Evolutionary conservation across 225 moss, liverwort and hornwort species (phyloP).

Genomic region (Bryoerythrophyllum caledonicum): DNA sequence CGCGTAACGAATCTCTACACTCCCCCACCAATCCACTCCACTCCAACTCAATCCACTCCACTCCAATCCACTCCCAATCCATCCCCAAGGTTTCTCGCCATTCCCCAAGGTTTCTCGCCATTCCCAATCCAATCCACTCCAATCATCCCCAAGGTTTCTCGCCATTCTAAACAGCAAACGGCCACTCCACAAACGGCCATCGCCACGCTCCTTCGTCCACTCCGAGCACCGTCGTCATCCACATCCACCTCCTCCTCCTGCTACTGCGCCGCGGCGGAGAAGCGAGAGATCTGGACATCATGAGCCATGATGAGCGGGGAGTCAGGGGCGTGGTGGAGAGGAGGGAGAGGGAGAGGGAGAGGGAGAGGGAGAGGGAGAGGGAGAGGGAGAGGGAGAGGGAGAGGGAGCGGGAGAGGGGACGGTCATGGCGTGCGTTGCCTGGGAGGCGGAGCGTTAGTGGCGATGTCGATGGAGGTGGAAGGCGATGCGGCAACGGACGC

Average conservation of each 20-base stretch:
- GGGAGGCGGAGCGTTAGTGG: not conserved
- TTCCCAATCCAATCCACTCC: not conserved
- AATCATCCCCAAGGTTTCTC: conserved; percentile 22
- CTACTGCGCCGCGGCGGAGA: no score
- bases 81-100: no score
- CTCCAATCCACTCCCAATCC: no score
- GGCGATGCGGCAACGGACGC: conserved; percentile 19
- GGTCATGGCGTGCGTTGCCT: not conserved
- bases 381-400: not conserved
- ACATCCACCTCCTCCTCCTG: no score
- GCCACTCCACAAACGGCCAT: no score
- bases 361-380: no score
- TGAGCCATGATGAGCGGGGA: conserved; percentile 25
- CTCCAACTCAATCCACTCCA: conserved; percentile 3
- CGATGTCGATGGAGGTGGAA: conserved; percentile 27
- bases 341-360: no score
- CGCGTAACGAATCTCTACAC: no score
- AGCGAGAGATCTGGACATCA: conserved; percentile 36
- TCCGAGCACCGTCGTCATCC: not conserved
- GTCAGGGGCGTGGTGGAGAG: not conserved
- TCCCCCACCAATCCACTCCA: no score
- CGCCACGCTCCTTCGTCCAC: not conserved
- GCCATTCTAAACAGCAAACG: not conserved
- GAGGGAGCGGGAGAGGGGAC: not conserved
- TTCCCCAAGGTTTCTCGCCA: no score